Evolutionary conservation across 108 stramenopile species (phyloP).

Genomic region (Skeletonema tropicum): DNA sequence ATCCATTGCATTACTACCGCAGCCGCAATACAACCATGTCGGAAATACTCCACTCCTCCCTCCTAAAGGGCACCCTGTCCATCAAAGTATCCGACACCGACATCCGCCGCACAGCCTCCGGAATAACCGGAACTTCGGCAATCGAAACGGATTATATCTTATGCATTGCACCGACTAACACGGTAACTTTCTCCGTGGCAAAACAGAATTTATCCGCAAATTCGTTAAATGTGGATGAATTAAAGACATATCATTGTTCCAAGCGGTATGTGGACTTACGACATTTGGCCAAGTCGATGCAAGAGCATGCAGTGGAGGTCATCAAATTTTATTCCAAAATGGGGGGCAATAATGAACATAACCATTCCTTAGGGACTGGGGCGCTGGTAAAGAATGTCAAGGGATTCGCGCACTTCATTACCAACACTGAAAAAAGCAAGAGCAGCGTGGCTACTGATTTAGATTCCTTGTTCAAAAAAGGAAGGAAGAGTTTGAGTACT

Average conservation of each 20-base stretch:
- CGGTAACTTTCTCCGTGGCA: neutral
- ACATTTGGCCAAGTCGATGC: conserved; percentile 19
- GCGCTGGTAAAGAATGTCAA: conserved; percentile 13
- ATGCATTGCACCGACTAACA: neutral
- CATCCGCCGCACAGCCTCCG: conserved; percentile 15
- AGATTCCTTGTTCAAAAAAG: conserved; percentile 14
- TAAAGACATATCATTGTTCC: conserved; percentile 22
- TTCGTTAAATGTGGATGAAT: neutral
- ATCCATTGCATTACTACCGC: too few species aligned
- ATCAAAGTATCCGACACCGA: conserved; percentile 30
- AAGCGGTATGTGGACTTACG: conserved; percentile 29
- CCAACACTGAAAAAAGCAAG: conserved; percentile 28
- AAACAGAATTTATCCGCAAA: neutral
- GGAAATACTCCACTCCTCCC: conserved; percentile 24
- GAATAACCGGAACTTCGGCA: neutral
- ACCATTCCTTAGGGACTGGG: neutral
- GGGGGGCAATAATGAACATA: neutral
- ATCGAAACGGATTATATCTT: conserved; percentile 38
- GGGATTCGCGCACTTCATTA: conserved; percentile 26
- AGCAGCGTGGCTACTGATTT: conserved; percentile 20
- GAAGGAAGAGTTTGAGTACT: conserved; percentile 2
- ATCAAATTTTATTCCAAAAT: conserved; percentile 13
- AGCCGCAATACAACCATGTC: neutral
- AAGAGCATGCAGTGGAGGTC: conserved; percentile 16
- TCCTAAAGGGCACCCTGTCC: conserved; percentile 21